These are phyloP conservation scores for Neurospora sp. DNA, from an alignment of 495 filamentous ascomycete species.

Conservation along the genomic window DNA sequence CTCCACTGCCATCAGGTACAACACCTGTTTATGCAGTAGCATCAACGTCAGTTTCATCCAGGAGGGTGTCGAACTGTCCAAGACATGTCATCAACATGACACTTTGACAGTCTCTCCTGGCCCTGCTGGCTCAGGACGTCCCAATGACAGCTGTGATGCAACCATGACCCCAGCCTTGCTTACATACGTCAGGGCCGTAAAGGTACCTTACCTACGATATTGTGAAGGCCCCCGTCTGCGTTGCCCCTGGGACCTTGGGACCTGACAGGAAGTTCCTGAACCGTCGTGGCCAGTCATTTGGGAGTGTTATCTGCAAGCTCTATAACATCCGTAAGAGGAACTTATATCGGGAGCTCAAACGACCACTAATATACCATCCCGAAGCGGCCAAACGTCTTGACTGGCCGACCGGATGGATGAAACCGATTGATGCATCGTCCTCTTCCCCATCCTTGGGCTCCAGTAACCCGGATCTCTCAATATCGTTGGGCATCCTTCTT, in stretches of 20 bases:
- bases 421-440: not conserved
- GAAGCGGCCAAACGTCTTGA: not conserved
- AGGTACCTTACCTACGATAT: too few species aligned
- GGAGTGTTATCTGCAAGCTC: not conserved
- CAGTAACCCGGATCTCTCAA: not conserved
- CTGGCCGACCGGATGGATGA: not conserved
- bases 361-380: not conserved
- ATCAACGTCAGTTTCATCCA: not conserved
- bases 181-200: too few species aligned
- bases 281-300: not conserved
- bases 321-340: not conserved
- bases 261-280: not conserved
- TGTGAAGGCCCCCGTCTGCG: too few species aligned
- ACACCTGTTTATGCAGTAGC: too few species aligned
- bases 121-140: not conserved
- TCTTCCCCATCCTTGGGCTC: not conserved
- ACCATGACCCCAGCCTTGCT: not conserved
- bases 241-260: too few species aligned
- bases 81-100: not conserved
- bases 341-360: not conserved
- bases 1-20: not conserved
- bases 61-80: too few species aligned
- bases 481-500: not conserved
- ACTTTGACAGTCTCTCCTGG: not conserved
- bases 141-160: not conserved